Evolutionary conservation across 2,329 filamentous ascomycete species (phyloP).

Genomic region (Penicillium sp.): DNA sequence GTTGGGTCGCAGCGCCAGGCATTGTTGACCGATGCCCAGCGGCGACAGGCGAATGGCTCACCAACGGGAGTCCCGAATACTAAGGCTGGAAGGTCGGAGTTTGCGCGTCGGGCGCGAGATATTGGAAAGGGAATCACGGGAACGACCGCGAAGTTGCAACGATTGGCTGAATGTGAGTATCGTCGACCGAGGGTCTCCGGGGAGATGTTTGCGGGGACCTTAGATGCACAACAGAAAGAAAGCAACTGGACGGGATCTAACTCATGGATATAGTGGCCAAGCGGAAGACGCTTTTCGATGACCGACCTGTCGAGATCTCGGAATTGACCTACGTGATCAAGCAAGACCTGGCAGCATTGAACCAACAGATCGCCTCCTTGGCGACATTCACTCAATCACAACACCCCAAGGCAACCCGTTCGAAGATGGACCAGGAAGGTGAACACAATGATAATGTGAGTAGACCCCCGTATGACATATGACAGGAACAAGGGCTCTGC

Average conservation of each 20-base stretch:
- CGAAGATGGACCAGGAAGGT: slow-evolving; percentile 72
- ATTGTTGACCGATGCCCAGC: slow-evolving; percentile 73
- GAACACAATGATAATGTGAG: slow-evolving; percentile 93
- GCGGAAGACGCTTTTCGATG: slow-evolving; percentile 95
- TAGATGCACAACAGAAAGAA: too few species aligned
- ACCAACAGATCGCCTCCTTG: slow-evolving; percentile 85
- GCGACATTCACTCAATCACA: slow-evolving; percentile 77
- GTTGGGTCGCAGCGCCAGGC: slow-evolving; percentile 78
- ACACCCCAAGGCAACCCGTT: slow-evolving; percentile 63
- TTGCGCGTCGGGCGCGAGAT: slow-evolving; percentile 86
- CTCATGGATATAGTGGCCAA: slow-evolving; percentile 71
- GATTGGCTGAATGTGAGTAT: slow-evolving; percentile 76
- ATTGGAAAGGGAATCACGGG: slow-evolving; percentile 89
- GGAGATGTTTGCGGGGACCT: neutral
- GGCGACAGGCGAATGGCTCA: slow-evolving; percentile 61
- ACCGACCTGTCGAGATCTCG: slow-evolving; percentile 94
- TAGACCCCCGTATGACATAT: slow-evolving; percentile 17
- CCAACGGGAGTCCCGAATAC: slow-evolving; percentile 55
- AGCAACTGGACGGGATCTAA: slow-evolving; percentile 4
- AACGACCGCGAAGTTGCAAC: slow-evolving; percentile 94
- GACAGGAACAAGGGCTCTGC: slow-evolving; percentile 10
- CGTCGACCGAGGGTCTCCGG: neutral
- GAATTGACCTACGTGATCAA: slow-evolving; percentile 98
- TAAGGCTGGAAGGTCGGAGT: slow-evolving; percentile 74
- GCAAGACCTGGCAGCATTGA: slow-evolving; percentile 84